Evolutionary conservation across 208 protist species (phyloP).

Genomic region (Leishmania tarentolae): DNA sequence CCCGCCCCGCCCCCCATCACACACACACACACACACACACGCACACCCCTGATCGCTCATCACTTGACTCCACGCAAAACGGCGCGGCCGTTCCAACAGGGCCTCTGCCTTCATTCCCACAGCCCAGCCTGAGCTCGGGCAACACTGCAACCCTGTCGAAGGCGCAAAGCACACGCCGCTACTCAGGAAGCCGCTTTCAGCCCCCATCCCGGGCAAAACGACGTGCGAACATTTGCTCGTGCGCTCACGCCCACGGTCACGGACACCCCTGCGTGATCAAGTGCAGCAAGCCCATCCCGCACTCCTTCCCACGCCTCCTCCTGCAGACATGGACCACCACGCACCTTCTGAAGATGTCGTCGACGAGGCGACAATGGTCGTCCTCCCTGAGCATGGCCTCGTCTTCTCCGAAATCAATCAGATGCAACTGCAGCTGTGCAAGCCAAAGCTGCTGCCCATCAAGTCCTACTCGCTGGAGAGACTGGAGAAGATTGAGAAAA

Average conservation of each 20-base stretch:
- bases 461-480: slow-evolving; percentile 95
- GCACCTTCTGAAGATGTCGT: background rate
- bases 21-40: background rate
- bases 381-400: slow-evolving; percentile 83
- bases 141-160: background rate
- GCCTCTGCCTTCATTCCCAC: background rate
- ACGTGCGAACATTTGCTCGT: background rate
- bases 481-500: slow-evolving; percentile 91
- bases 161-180: background rate
- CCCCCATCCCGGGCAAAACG: background rate
- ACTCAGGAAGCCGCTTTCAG: background rate
- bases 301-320: background rate
- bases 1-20: background rate
- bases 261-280: background rate
- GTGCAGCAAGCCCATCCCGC: background rate
- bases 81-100: background rate
- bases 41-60: background rate
- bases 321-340: slow-evolving; percentile 6
- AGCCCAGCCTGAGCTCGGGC: background rate
- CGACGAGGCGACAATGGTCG: slow-evolving; percentile 35
- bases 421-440: slow-evolving; percentile 90
- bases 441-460: slow-evolving; percentile 96
- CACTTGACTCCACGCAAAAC: background rate
- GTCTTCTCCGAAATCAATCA: slow-evolving; percentile 78
- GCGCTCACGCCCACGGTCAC: background rate